Conservation (phyloP, 495 filamentous ascomycete species). For the Neurospora sp. region DNA sequence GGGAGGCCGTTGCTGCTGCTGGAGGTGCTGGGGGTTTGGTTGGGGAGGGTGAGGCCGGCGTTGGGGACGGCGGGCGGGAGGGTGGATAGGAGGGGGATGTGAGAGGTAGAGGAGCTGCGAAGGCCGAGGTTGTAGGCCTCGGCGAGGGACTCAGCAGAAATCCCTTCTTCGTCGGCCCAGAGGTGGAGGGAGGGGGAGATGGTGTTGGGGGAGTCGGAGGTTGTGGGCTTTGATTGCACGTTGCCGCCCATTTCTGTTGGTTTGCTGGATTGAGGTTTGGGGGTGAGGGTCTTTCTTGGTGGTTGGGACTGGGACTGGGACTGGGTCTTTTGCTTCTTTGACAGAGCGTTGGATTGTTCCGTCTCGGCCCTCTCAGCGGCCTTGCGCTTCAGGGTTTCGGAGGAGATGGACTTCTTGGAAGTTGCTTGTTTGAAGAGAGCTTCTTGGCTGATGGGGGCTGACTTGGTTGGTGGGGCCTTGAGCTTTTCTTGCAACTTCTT, state of each 20-base stretch:
- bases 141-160: conserved; percentile 49
- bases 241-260: conserved; percentile 22
- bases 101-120: too few species aligned
- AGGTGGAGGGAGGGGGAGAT: conserved; percentile 31
- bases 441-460: conserved; percentile 14
- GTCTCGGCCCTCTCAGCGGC: neutral
- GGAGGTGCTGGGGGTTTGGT: neutral
- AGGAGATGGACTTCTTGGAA: conserved; percentile 27
- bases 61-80: conserved; percentile 29
- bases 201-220: conserved; percentile 7
- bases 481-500: conserved; percentile 61
- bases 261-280: neutral
- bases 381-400: conserved; percentile 4
- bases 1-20: neutral
- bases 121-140: conserved; percentile 45
- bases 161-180: conserved; percentile 47
- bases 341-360: neutral
- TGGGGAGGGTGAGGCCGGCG: conserved; percentile 35
- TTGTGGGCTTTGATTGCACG: conserved; percentile 20
- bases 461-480: conserved; percentile 40
- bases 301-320: neutral
- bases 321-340: neutral
- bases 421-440: neutral
- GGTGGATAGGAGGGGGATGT: neutral
- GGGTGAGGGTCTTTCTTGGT: neutral